A percentile compares a stretch with the other conserved stretches of the same genome.
Conservation (phyloP, 805 yeast genomes). For the Saturnispora saitoi region DNA sequence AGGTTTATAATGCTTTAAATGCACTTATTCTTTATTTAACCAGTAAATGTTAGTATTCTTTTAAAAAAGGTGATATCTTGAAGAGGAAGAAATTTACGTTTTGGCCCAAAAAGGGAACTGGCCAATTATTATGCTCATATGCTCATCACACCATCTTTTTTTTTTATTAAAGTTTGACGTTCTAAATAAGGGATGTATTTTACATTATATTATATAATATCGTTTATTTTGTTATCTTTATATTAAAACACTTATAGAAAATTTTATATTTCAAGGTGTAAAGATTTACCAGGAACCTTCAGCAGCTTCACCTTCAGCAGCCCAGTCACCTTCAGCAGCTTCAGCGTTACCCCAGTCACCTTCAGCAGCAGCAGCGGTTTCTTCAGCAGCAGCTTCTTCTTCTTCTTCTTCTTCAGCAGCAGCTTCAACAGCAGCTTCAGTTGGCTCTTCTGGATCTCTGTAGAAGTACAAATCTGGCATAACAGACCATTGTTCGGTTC, state of each 20-base stretch:
- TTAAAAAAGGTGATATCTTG: background rate
- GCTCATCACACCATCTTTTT: background rate
- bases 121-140: background rate
- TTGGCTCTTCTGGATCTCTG: constrained; percentile 99
- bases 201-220: background rate
- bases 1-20: background rate
- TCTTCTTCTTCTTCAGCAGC: constrained; percentile 55
- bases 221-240: constrained; percentile 4
- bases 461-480: constrained; percentile 99
- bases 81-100: background rate
- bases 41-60: background rate
- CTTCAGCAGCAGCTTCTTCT: constrained; percentile 50
- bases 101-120: background rate
- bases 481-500: constrained; percentile 95
- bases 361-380: constrained; percentile 37
- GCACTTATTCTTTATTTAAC: background rate
- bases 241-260: constrained; percentile 8
- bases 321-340: constrained; percentile 45
- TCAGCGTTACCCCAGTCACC: constrained; percentile 28
- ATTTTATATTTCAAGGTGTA: constrained; percentile 2
- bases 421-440: constrained; percentile 59
- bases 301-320: constrained; percentile 35
- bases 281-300: constrained; percentile 28
- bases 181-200: background rate
- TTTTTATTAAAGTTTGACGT: too few species aligned